Percentiles rank a stretch among this genome's conserved stretches.
These are phyloP conservation scores for Termitomyces sp. DNA, from an alignment of 768 basidiomycete species.

Conservation along the genomic window DNA sequence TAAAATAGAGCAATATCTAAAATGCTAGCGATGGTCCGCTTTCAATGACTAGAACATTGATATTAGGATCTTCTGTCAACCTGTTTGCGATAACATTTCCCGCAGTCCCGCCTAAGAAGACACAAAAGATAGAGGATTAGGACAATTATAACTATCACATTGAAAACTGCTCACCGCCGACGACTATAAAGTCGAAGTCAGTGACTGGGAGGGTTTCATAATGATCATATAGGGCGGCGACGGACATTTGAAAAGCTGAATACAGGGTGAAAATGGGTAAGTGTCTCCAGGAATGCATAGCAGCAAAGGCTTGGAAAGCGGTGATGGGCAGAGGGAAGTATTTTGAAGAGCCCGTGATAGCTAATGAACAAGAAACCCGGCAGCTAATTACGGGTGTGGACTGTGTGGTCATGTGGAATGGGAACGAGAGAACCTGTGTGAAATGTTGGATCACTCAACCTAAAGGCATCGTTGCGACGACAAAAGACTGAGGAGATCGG, in stretches of 20 bases:
- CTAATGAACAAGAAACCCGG: not conserved
- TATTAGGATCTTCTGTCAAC: not conserved
- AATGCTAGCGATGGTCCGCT: not conserved
- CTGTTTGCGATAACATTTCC: not conserved
- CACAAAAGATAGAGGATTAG: not conserved
- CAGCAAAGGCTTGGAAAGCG: not conserved
- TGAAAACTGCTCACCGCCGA: constrained; percentile 2
- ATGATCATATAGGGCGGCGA: not conserved
- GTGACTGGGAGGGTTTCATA: not conserved
- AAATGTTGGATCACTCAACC: too few species aligned
- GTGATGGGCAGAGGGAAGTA: not conserved
- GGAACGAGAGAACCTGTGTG: not conserved
- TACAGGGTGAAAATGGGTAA: not conserved
- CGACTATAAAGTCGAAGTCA: constrained; percentile 7
- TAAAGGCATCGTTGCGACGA: not conserved
- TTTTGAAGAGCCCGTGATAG: not conserved
- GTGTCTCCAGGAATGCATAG: not conserved
- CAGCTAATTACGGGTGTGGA: not conserved
- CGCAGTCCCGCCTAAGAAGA: not conserved
- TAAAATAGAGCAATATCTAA: not conserved
- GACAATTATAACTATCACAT: not conserved
- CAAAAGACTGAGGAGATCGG: not conserved
- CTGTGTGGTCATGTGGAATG: not conserved
- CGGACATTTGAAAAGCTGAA: not conserved
- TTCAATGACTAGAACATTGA: not conserved